These are phyloP conservation scores for Cupressus sempervirens DNA, from an alignment of 75 land plant species.

Conservation along the genomic window DNA sequence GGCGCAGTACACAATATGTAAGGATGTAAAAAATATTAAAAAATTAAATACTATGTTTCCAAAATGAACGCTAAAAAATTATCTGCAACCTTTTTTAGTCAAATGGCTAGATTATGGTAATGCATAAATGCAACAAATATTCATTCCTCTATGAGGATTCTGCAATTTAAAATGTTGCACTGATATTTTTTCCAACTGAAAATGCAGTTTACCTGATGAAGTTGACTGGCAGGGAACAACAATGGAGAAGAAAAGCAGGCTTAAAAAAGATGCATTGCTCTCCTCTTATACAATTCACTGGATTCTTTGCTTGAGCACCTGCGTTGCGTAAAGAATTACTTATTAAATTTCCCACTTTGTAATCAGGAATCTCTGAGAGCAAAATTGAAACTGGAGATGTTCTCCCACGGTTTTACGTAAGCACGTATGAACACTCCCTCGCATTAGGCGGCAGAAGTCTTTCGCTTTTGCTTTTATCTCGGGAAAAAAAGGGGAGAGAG, in stretches of 20 bases:
- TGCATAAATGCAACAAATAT: background rate
- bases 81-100: background rate
- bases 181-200: no score
- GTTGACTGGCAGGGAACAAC: background rate
- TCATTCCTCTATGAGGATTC: background rate
- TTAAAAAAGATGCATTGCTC: background rate
- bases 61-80: no score
- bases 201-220: background rate
- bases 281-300: background rate
- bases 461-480: no score
- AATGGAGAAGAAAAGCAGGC: background rate
- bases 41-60: background rate
- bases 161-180: background rate
- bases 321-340: background rate
- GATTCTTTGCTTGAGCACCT: background rate
- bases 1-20: no score
- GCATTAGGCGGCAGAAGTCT: no score
- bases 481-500: no score
- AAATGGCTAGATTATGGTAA: background rate
- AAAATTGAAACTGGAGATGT: no score
- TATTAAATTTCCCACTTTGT: no score
- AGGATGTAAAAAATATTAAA: no score
- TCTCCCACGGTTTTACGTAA: no score
- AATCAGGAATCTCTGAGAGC: no score
- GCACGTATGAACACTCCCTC: no score